A percentile compares a stretch with the other conserved stretches of the same genome.
Evolutionary conservation across 306 rosid genomes (phyloP).

Genomic region (Lathyrus aphaca): DNA sequence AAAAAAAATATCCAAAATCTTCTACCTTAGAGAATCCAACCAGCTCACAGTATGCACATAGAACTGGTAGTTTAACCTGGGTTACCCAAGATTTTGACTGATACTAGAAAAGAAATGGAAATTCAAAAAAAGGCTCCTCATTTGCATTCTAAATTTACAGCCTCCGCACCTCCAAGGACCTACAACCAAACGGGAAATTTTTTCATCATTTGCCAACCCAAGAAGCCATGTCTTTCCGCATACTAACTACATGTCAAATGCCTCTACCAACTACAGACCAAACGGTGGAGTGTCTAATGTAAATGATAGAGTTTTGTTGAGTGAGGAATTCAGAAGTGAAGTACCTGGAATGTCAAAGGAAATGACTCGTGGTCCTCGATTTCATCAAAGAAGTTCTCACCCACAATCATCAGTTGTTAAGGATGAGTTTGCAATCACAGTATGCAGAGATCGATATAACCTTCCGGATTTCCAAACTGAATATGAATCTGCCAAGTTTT

Average conservation of each 20-base stretch:
- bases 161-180: slow-evolving; percentile 43
- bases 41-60: background rate
- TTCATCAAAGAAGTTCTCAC: slow-evolving; percentile 41
- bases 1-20: slow-evolving; percentile 13
- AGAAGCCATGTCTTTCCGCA: slow-evolving; percentile 40
- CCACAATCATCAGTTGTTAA: slow-evolving; percentile 46
- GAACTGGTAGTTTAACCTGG: slow-evolving; percentile 42
- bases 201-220: slow-evolving; percentile 47
- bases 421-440: slow-evolving; percentile 46
- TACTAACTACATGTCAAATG: slow-evolving; percentile 5
- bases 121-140: slow-evolving; percentile 59
- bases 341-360: slow-evolving; percentile 54
- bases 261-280: slow-evolving; percentile 38
- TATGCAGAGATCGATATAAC: slow-evolving; percentile 60
- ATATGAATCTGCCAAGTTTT: slow-evolving; percentile 67
- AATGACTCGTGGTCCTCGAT: slow-evolving; percentile 76
- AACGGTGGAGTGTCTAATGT: slow-evolving; percentile 48
- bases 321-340: slow-evolving; percentile 49
- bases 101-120: slow-evolving; percentile 38
- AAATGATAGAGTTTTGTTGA: slow-evolving; percentile 43
- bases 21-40: no score
- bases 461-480: slow-evolving; percentile 60
- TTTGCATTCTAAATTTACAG: slow-evolving; percentile 51
- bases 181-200: slow-evolving; percentile 48
- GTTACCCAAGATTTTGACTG: slow-evolving; percentile 42